Base-by-base conservation (phyloP, 1,139 yeast species). In the Hansenula lynferdii region DNA sequence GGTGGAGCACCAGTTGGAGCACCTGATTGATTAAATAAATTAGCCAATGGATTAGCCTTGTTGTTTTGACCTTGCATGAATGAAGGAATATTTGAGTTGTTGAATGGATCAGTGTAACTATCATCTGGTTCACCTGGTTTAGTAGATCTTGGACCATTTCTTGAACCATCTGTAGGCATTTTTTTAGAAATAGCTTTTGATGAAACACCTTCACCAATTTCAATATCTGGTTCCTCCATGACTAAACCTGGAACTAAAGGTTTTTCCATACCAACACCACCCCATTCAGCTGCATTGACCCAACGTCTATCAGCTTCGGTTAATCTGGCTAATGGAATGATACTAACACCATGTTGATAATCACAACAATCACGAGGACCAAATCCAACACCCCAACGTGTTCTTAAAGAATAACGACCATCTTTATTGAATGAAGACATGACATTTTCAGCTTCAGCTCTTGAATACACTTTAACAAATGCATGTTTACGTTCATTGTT, bases 361-460 rank as follows among this genome's bases (percentile, higher is more conserved):
- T 92, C 94, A 61, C 96, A 87, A 67, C 97, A 90, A 60, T 92
- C 97, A 69, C 98, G 80, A 38, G 98, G 98, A 5, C 98, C 98
- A 58, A 86, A 92, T 2, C 98, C 98, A 48, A 92, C 97, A 50
- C 97, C 98, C 98, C 98, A 92, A 58, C 97, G 76, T 9, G 95
- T 86, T 65, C 92, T 85, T 57, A 78, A 75, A 36, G 72, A 80
- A 50, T 67, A 74, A 56, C 69, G 58, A 6, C 82, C 81, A 37
- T 69, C 69, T 43, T 70, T 68, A 47, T 70, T 70, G 48, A 72
- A 80, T 62, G 52, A 75, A 54, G 62, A 77, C 60, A 69, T 76
- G 45, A 89, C 90, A 47, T 72, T 76, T 57, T 87, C 96, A 19
- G 98, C 98, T 60, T 90, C 97, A 35, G 72, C 74, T 64, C 98